Conservation (phyloP, 2,329 filamentous ascomycete species). For the Daldinia eschscholtzii region DNA sequence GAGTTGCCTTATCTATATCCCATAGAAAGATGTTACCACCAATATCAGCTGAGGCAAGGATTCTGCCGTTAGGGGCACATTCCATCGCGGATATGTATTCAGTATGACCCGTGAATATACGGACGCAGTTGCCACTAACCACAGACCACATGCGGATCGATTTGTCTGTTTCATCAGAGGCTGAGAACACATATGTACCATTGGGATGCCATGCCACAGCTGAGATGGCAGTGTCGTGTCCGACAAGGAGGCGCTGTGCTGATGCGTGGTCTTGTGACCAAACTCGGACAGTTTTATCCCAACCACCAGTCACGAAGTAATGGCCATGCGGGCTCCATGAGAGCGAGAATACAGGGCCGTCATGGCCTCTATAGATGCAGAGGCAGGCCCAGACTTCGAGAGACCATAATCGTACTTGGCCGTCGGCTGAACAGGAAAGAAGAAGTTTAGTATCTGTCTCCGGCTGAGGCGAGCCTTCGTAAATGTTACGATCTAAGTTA, state of each 20-base stretch:
- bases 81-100: conserved; percentile 88
- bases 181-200: conserved; percentile 92
- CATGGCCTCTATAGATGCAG: conserved; percentile 93
- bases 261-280: conserved; percentile 96
- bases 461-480: conserved; percentile 61
- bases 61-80: conserved; percentile 88
- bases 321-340: conserved; percentile 94
- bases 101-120: conserved; percentile 91
- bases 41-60: conserved; percentile 90
- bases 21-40: conserved; percentile 93
- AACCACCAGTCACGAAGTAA: conserved; percentile 90
- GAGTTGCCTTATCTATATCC: conserved; percentile 88
- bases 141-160: conserved; percentile 98
- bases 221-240: conserved; percentile 94
- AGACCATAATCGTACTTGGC: conserved; percentile 91
- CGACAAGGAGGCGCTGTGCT: conserved; percentile 87
- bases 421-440: conserved; percentile 88
- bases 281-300: conserved; percentile 89
- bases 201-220: conserved; percentile 95
- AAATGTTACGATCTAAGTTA: conserved; percentile 62
- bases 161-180: conserved; percentile 85
- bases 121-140: conserved; percentile 86
- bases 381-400: conserved; percentile 92
- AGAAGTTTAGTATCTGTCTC: conserved; percentile 78
- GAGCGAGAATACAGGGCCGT: conserved; percentile 88